Evolutionary conservation across 108 stramenopile species (phyloP), one percentile per base, ranked within the genome.

Genomic region (Nitzschia putrida): DNA sequence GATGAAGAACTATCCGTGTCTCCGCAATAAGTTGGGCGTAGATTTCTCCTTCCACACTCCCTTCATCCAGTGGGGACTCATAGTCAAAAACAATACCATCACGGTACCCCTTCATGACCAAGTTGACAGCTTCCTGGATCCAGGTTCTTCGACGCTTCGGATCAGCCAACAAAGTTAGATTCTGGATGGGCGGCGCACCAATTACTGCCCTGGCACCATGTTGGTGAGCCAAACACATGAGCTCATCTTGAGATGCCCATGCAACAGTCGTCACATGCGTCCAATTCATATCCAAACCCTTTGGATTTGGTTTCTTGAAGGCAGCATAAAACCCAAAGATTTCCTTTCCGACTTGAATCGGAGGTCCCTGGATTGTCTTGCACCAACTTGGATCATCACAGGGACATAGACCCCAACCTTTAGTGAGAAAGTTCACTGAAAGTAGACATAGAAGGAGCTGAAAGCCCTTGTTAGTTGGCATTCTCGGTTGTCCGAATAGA

Each of bases 71-170:
- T 3, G 80, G 72, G 2, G 26, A 44, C 51, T 81, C 80, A 37
- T 68, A 81, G 37, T 81, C 80, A 64, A 81, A 81, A 7, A 64
- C 68, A 16, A 81, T 59, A n/a, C 80, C 80, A 73, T 81, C 80
- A 11, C 60, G 40, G 63, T 64, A 53, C 0, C 23, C 37, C 8
- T 24, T n/a, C 14, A 68, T 44, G 47, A 81, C 72, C 14, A 56
- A 11, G 12, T 57, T 26, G 8, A 81, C 45, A 34, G 72, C 55
- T 3, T 49, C n/a, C 22, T 77, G 49, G 29, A 77, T 73, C 70
- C 72, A 81, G 20, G 18, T 18, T 5, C 41, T 39, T 29, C 58
- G 64, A 18, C 13, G 13, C 13, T 49, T 26, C 26, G 69, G 61
- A 50, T 57, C 50, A 3, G 56, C 50, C 59, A 61, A 22, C 20